Evolutionary conservation across 1,284 basidiomycete species (phyloP).

Genomic region (Takashimella tepidaria): DNA sequence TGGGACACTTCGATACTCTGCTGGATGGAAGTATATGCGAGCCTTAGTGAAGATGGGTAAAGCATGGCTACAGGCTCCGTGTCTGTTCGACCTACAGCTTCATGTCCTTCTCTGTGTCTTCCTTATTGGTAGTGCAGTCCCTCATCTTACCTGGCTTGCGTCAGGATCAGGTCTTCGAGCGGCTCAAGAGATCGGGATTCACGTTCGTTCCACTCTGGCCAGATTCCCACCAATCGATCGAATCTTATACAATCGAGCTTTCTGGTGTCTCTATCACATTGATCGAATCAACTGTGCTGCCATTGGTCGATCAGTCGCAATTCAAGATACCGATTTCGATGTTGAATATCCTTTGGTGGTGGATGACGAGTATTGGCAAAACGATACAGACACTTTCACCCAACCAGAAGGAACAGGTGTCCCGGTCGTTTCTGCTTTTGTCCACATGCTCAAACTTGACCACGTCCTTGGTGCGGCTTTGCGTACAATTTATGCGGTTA

Average conservation of each 20-base stretch:
- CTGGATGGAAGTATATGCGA: conserved; percentile 70
- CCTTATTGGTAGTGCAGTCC: conserved; percentile 58
- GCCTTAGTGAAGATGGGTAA: conserved; percentile 58
- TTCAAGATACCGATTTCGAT: conserved; percentile 81
- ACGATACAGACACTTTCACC: conserved; percentile 45
- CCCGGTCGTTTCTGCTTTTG: conserved; percentile 58
- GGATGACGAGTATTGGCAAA: conserved; percentile 74
- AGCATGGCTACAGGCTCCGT: conserved; percentile 55
- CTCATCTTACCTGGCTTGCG: conserved; percentile 66
- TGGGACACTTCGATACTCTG: conserved; percentile 51
- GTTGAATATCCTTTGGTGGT: conserved; percentile 71
- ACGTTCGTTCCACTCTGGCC: conserved; percentile 36
- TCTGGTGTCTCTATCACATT: conserved; percentile 59
- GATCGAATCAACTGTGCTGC: conserved; percentile 59
- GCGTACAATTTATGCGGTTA: conserved; percentile 67
- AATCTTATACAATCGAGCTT: conserved; percentile 70
- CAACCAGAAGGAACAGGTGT: conserved; percentile 56
- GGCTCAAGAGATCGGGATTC: conserved; percentile 51
- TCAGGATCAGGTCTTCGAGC: conserved; percentile 65
- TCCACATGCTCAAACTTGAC: conserved; percentile 62
- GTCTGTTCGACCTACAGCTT: conserved; percentile 68
- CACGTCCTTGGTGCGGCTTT: conserved; percentile 66
- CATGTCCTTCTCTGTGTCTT: conserved; percentile 49
- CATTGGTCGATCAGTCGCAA: conserved; percentile 71
- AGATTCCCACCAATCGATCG: conserved; percentile 50